Percentiles rank a stretch among this genome's conserved stretches.
Evolutionary conservation across 225 moss, liverwort and hornwort species (phyloP).

Genomic region (Physcomitrium patens): DNA sequence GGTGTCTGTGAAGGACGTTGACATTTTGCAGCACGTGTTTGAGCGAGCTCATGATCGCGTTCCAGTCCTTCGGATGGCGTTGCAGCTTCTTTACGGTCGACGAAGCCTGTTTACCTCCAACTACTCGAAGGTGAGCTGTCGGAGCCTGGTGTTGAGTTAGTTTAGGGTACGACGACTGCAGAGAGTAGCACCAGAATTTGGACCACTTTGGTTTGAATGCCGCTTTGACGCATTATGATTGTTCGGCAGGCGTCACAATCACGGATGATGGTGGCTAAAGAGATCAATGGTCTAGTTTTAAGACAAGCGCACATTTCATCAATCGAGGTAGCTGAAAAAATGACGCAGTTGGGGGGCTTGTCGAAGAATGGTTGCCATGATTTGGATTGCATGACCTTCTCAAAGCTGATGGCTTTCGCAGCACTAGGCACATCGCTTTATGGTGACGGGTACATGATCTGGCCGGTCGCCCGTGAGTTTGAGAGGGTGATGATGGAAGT

Average conservation of each 20-base stretch:
- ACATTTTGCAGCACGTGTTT: conserved; percentile 34
- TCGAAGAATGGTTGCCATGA: conserved; percentile 25
- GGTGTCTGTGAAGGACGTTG: conserved; percentile 38
- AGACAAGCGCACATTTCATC: conserved; percentile 24
- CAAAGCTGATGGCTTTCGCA: conserved; percentile 37
- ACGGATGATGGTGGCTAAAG: conserved; percentile 31
- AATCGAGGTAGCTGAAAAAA: conserved; percentile 27
- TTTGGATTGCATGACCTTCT: conserved; percentile 31
- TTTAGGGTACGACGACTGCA: conserved; percentile 19
- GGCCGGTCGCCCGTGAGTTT: conserved; percentile 42
- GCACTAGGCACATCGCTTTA: conserved; percentile 40
- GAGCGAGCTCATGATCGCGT: conserved; percentile 46
- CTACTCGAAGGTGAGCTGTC: conserved; percentile 32
- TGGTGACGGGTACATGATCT: conserved; percentile 39
- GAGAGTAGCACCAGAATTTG: not conserved
- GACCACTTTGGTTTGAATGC: not conserved
- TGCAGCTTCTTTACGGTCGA: conserved; percentile 49
- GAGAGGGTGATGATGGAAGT: conserved; percentile 37
- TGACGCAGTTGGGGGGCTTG: conserved; percentile 34
- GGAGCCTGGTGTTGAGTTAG: not conserved
- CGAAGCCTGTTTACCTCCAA: conserved; percentile 41
- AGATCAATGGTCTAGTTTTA: conserved; percentile 31
- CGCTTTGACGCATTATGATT: not conserved
- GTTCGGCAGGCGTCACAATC: conserved; percentile 34
- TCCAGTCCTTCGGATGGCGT: conserved; percentile 28